phyloP scores from a whole-genome alignment of 345 rosid species.

The Gossypium turneri region DNA sequence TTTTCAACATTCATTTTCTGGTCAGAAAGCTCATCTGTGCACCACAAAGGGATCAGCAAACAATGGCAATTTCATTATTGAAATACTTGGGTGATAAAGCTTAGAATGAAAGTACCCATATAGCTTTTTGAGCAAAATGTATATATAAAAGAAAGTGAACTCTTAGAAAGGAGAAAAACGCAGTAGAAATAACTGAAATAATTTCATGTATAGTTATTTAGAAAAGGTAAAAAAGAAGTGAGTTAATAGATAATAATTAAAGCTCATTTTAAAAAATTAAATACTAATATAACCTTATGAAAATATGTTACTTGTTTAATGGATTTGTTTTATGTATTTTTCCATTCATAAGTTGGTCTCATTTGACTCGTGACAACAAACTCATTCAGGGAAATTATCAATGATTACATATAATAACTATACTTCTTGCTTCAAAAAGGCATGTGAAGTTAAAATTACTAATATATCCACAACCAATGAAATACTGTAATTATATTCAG shows the following conservation, averaged over 20 bases:
- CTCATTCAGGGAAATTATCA: not conserved
- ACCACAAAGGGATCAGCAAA: slow-evolving; percentile 1
- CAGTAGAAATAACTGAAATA: too few relatives aligned
- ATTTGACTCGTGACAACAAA: not conserved
- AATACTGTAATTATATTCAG: not conserved
- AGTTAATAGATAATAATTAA: not conserved
- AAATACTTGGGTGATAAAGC: not conserved
- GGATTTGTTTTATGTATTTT: not conserved
- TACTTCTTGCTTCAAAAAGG: not conserved
- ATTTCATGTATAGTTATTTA: not conserved
- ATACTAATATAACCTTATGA: not conserved
- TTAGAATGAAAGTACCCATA: not conserved
- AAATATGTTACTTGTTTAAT: not conserved
- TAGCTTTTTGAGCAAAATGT: not conserved
- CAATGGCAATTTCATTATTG: slow-evolving; percentile 8
- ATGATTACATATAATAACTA: not conserved
- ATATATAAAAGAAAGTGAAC: too few relatives aligned
- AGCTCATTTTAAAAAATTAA: not conserved
- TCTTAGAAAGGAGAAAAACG: too few relatives aligned
- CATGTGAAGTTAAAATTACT: not conserved
- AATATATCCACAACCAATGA: not conserved
- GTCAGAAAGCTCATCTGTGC: slow-evolving; percentile 76
- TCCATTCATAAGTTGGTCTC: not conserved
- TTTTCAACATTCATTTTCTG: slow-evolving; percentile 52
- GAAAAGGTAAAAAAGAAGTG: not conserved